Percentiles rank a stretch among this genome's conserved stretches.
phyloP scores from a whole-genome alignment of 1,139 yeast genomes.

The Yamadazyma songkhlaensis region DNA sequence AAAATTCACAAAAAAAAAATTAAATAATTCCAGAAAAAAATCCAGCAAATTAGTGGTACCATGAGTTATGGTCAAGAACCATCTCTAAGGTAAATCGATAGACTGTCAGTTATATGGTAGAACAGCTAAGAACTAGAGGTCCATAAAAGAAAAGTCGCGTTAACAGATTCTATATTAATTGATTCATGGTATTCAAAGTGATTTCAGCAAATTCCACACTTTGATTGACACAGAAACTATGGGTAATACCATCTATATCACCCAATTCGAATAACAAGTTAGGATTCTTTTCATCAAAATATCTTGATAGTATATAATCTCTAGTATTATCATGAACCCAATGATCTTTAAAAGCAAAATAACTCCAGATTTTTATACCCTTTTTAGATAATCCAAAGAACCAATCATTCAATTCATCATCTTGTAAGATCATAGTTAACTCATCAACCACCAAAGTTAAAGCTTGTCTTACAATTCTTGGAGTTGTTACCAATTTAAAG shows the following conservation, averaged over 20 bases:
- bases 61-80: too few species aligned
- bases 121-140: too few species aligned
- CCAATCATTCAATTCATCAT: constrained; percentile 43
- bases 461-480: constrained; percentile 47
- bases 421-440: constrained; percentile 44
- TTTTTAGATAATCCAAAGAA: constrained; percentile 38
- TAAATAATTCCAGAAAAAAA: too few species aligned
- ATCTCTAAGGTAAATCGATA: too few species aligned
- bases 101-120: too few species aligned
- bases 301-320: constrained; percentile 34
- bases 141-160: too few species aligned
- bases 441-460: constrained; percentile 59
- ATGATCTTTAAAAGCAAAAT: constrained; percentile 55
- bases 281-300: constrained; percentile 25
- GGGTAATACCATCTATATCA: constrained; percentile 37
- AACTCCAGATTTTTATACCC: constrained; percentile 44
- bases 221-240: constrained; percentile 57
- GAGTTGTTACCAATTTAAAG: constrained; percentile 35
- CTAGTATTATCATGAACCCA: constrained; percentile 59
- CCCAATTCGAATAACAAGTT: constrained; percentile 29
- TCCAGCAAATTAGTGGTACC: too few species aligned
- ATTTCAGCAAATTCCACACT: constrained; percentile 49
- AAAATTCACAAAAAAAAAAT: too few species aligned
- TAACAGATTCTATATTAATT: background rate
- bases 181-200: constrained; percentile 20